Evolutionary conservation across 768 basidiomycete genomes (phyloP).

Genomic region (Russula earlei): DNA sequence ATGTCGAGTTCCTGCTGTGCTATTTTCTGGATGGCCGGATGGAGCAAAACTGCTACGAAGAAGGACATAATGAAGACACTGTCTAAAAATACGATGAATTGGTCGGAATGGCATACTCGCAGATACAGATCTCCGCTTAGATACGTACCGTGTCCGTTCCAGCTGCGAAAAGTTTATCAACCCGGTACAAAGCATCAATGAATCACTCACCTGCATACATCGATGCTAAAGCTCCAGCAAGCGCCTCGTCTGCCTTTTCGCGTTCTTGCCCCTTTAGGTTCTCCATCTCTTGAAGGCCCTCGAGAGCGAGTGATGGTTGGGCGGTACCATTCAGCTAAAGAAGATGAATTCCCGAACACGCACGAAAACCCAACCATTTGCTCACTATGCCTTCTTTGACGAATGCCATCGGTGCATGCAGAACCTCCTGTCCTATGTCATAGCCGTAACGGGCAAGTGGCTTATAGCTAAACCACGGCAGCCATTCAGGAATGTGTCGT

Average conservation of each 20-base stretch:
- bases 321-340: conserved; percentile 1
- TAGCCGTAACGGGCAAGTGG: conserved; percentile 2
- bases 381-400: background rate
- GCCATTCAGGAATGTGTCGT: conserved; percentile 2
- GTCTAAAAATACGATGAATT: background rate
- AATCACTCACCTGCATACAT: background rate
- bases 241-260: background rate
- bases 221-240: background rate
- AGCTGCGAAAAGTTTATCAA: background rate
- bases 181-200: background rate
- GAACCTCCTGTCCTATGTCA: background rate
- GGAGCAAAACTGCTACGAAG: background rate
- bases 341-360: too few species aligned
- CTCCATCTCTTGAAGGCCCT: too few species aligned
- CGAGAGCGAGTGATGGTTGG: background rate
- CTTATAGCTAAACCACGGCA: conserved; percentile 4
- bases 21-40: background rate
- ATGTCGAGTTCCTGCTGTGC: background rate
- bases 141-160: conserved; percentile 1
- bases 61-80: background rate
- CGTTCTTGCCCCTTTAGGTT: background rate
- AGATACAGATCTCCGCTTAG: too few species aligned
- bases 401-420: background rate
- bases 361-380: too few species aligned
- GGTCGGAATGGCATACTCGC: too few species aligned